Conservation (phyloP, 345 rosid species). For the Gossypium mustelinum region DNA sequence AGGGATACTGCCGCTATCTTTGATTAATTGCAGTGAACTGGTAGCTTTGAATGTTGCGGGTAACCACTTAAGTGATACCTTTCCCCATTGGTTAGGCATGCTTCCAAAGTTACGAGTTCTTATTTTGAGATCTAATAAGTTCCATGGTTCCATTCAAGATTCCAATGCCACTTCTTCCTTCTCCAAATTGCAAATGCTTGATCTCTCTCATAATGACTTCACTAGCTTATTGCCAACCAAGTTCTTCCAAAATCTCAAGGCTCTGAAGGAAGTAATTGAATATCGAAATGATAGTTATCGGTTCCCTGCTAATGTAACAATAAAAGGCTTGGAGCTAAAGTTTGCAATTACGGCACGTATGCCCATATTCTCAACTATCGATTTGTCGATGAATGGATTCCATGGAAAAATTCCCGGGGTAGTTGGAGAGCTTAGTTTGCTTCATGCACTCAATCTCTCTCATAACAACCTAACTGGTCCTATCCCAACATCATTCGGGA, state of each 20-base stretch:
- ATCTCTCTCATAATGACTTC: conserved; percentile 10
- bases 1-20: not conserved
- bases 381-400: not conserved
- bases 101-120: not conserved
- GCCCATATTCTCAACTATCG: not conserved
- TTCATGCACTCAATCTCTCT: not conserved
- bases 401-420: not conserved
- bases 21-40: conserved; percentile 15
- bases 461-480: too few relatives aligned
- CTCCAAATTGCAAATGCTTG: not conserved
- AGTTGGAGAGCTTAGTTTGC: not conserved
- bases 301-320: too few relatives aligned
- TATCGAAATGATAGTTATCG: too few relatives aligned
- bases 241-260: not conserved
- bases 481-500: too few relatives aligned
- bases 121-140: not conserved
- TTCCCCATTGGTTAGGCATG: not conserved
- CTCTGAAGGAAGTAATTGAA: too few relatives aligned
- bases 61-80: conserved; percentile 12
- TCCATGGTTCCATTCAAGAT: not conserved
- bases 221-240: not conserved
- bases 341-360: not conserved
- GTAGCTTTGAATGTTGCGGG: not conserved
- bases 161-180: too few relatives aligned
- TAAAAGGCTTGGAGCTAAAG: not conserved